phyloP scores from a whole-genome alignment of 768 basidiomycete genomes.

The Leccinum sublutescens region DNA sequence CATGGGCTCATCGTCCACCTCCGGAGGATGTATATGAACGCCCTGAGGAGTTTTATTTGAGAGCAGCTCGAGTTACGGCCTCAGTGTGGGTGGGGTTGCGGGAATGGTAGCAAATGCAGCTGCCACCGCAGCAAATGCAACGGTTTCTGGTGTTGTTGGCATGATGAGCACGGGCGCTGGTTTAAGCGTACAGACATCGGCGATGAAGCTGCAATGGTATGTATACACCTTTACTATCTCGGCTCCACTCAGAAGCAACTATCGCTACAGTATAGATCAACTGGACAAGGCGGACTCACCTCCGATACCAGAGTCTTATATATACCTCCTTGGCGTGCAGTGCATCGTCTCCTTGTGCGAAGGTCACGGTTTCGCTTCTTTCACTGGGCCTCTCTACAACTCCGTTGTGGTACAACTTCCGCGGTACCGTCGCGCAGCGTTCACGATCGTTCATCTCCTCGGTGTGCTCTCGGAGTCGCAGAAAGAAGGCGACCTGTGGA shows the following conservation, averaged over 20 bases:
- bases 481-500: too few species aligned
- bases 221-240: constrained; percentile 20
- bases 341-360: constrained; percentile 85
- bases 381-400: constrained; percentile 73
- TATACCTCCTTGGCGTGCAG: constrained; percentile 89
- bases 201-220: constrained; percentile 92
- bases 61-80: constrained; percentile 41
- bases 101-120: constrained; percentile 84
- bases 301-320: constrained; percentile 87
- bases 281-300: constrained; percentile 97
- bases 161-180: constrained; percentile 76
- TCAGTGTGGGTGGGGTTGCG: constrained; percentile 67
- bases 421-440: too few species aligned
- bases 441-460: too few species aligned
- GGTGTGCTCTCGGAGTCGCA: too few species aligned
- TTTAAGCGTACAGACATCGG: constrained; percentile 66
- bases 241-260: not conserved
- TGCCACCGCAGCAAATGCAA: constrained; percentile 78
- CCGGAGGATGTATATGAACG: constrained; percentile 93
- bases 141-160: constrained; percentile 79
- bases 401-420: constrained; percentile 47
- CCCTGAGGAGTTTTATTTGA: constrained; percentile 67
- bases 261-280: constrained; percentile 79
- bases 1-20: constrained; percentile 88
- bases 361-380: constrained; percentile 61